phyloP scores from a whole-genome alignment of 192 early-diverging fungal genomes.

The Helicostylum pulchrum region DNA sequence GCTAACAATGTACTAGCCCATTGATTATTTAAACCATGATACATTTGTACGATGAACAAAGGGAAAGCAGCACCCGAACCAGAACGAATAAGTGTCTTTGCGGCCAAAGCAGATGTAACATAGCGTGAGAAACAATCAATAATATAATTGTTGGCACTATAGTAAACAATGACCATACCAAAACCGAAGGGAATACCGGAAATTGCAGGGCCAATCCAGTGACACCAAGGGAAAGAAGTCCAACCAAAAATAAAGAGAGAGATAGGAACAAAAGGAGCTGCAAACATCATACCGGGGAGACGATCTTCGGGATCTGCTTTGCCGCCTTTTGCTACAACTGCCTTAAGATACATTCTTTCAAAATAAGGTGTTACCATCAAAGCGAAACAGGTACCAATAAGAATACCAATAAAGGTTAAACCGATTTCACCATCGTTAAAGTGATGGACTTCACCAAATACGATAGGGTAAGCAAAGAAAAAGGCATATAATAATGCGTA shows the following conservation, averaged over 20 bases:
- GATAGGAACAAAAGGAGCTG: slow-evolving; percentile 29
- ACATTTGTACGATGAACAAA: slow-evolving; percentile 30
- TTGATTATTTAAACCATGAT: slow-evolving; percentile 24
- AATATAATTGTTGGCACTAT: slow-evolving; percentile 30
- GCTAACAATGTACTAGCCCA: slow-evolving; percentile 32
- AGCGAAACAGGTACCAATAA: slow-evolving; percentile 22
- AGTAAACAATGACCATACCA: slow-evolving; percentile 31
- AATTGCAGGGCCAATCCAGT: slow-evolving; percentile 26
- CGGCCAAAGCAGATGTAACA: slow-evolving; percentile 29
- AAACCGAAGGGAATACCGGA: slow-evolving; percentile 28
- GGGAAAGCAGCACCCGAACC: slow-evolving; percentile 30
- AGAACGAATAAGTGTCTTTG: slow-evolving; percentile 25
- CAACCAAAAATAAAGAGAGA: slow-evolving; percentile 32
- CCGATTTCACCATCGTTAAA: slow-evolving; percentile 35
- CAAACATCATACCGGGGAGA: slow-evolving; percentile 28
- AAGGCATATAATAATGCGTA: slow-evolving; percentile 31
- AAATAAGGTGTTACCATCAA: slow-evolving; percentile 22
- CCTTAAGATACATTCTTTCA: slow-evolving; percentile 14
- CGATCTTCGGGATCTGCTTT: slow-evolving; percentile 26
- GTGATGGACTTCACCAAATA: slow-evolving; percentile 25
- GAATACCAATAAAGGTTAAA: slow-evolving; percentile 29
- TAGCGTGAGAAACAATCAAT: slow-evolving; percentile 31
- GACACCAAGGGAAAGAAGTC: slow-evolving; percentile 32
- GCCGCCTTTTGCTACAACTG: not conserved
- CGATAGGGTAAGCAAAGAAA: slow-evolving; percentile 33